Evolutionary conservation across 192 early-diverging fungal genomes (phyloP).

Genomic region (Coemansia asiatica): DNA sequence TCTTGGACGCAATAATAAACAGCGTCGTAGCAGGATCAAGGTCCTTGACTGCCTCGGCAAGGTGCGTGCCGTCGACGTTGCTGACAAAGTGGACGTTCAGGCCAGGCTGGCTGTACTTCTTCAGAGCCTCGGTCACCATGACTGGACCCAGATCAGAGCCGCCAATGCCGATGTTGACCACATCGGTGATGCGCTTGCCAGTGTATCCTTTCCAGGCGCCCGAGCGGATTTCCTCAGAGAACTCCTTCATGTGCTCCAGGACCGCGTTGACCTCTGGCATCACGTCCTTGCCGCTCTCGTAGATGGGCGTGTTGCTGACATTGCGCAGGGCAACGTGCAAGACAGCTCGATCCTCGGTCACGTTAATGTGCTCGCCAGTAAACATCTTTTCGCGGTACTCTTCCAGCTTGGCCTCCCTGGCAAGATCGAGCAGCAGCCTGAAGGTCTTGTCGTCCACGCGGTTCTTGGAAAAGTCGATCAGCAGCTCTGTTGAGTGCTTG

Average conservation of each 20-base stretch:
- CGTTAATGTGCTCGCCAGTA: slow-evolving; percentile 92
- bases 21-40: slow-evolving; percentile 85
- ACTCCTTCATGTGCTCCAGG: slow-evolving; percentile 87
- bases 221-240: slow-evolving; percentile 79
- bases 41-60: slow-evolving; percentile 88
- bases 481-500: slow-evolving; percentile 62
- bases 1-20: slow-evolving; percentile 97
- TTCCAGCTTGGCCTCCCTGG: slow-evolving; percentile 80
- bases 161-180: slow-evolving; percentile 99
- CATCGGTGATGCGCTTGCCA: slow-evolving; percentile 87
- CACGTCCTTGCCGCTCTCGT: slow-evolving; percentile 86
- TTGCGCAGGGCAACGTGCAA: slow-evolving; percentile 95
- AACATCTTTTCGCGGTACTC: slow-evolving; percentile 93
- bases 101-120: slow-evolving; percentile 79
- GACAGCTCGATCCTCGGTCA: slow-evolving; percentile 94
- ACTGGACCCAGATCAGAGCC: slow-evolving; percentile 97
- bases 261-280: slow-evolving; percentile 95
- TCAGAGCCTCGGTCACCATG: slow-evolving; percentile 99
- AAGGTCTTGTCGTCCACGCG: slow-evolving; percentile 81
- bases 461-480: slow-evolving; percentile 98
- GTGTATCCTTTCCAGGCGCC: slow-evolving; percentile 97
- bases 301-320: slow-evolving; percentile 78
- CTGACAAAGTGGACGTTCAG: slow-evolving; percentile 93
- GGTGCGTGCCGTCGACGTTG: slow-evolving; percentile 97
- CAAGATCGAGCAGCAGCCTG: slow-evolving; percentile 75